Evolutionary conservation across 441 rosid species (phyloP), one percentile per base, ranked within the genome.

Genomic region (Codiaeum variegatum): DNA sequence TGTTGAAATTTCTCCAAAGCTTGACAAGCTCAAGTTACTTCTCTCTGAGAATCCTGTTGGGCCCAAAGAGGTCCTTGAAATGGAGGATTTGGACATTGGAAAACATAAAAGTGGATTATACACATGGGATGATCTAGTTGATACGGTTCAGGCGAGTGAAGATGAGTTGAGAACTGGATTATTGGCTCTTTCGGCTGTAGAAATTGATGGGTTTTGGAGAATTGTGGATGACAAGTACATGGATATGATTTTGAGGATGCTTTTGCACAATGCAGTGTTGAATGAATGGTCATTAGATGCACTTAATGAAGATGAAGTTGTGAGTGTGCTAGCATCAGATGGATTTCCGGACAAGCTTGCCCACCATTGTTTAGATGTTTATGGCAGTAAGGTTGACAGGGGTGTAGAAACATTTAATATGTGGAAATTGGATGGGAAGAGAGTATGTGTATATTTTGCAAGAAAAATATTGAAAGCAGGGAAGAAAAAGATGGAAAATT

Each of bases 121-220:
- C 65, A 85, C 66, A 3, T 92, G 96, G 97, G 83, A 66, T 32
- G 96, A 88, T 83, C 90, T 94, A 60, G 84, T 88, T 70, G 77
- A 84, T 67, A 79, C 69, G 74, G 80, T 94, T 77, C 98, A 92
- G 82, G 97, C 97, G 3, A 92, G 99, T 62, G 89, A 92, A 68
- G 91, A 83, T 19, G 97, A 94, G 67, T 40, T 94, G 78, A 84
- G 66, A 60, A 61, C 63, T 44, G 96, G 91, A 16, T 81, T 92
- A 71, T 24, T 44, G 61, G 83, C 91, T 73, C 82, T 90, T 60
- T 88, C 92, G 34, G 98, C 97, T 8, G 82, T 88, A 49, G 97
- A 94, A 84, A 89, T 94, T 75, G 88, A 84, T 76, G 97, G 94
- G 15, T 88, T 77, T 62, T 92, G 98, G 99, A 94, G 99, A 72